These are phyloP conservation scores for Butyriboletus loyo DNA, from an alignment of 768 basidiomycete genomes.

Conservation along the genomic window DNA sequence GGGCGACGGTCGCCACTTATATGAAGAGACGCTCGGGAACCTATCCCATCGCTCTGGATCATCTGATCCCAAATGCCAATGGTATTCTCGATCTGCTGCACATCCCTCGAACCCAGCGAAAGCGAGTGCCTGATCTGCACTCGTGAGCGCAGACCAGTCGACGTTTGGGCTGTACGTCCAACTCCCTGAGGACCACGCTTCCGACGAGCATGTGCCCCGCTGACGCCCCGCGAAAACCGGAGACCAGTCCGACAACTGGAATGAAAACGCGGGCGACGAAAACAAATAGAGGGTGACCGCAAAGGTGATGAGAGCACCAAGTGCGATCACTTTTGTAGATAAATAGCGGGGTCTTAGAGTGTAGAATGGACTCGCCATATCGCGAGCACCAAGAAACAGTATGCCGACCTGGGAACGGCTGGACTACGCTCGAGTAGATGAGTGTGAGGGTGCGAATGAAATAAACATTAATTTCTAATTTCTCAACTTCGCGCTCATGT, in stretches of 20 bases:
- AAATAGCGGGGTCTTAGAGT: constrained; percentile 22
- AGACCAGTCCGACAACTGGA: constrained; percentile 18
- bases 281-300: constrained; percentile 29
- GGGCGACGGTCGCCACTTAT: constrained; percentile 50
- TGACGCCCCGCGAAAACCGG: constrained; percentile 27
- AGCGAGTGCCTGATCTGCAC: constrained; percentile 41
- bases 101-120: constrained; percentile 62
- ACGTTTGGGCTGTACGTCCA: constrained; percentile 44
- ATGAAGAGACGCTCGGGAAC: constrained; percentile 52
- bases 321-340: constrained; percentile 21
- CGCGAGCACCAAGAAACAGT: not conserved
- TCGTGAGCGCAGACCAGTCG: constrained; percentile 34
- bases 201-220: constrained; percentile 33
- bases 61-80: constrained; percentile 63
- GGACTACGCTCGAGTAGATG: not conserved
- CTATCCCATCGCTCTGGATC: constrained; percentile 44
- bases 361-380: constrained; percentile 8
- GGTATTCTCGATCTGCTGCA: constrained; percentile 58
- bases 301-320: constrained; percentile 28
- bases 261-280: constrained; percentile 20
- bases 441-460: constrained; percentile 1
- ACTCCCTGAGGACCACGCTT: constrained; percentile 33
- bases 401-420: not conserved
- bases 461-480: not conserved
- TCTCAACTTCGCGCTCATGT: not conserved